Evolutionary conservation across 2,329 filamentous ascomycete genomes (phyloP), one percentile per base, ranked within the genome.

Genomic region (Meredithiella fracta): DNA sequence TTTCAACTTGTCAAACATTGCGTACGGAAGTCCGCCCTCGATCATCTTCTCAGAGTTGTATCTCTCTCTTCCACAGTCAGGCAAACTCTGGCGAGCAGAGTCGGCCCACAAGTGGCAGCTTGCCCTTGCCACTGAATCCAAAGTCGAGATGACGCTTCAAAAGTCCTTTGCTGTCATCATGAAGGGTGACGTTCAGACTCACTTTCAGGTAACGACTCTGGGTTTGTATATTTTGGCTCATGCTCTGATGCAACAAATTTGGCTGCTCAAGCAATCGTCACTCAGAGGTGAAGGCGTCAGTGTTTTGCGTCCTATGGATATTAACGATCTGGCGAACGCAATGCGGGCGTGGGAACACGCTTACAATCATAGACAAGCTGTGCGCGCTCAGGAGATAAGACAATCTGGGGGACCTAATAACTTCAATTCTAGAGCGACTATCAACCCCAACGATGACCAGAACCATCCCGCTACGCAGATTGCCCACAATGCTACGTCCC

Each of bases 221-320:
- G 83, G 82, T 0, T 83, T 83, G 62, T 86, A 87, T 60, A 76
- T 85, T 6, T 70, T 88, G 34, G 82, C 87, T 2, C 82, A 86
- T 62, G 82, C 82, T 2, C 65, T 88, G 23, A 75, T 86, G 9
- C 83, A 87, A 62, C 82, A 86, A 59, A 81, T 87, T 15, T 86
- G 82, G 64, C 71, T 86, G 38, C 66, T 85, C 22, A 83, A 83
- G 61, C 78, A 83, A 62, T 79, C 78, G 0, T 77, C 74, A 0
- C 73, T 80, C 51, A 71, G 72, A 1, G 66, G 70, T 1, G 75
- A 75, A 20, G 67, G 70, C 1, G 72, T 76, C 37, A 68, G 75
- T 26, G 74, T 72, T 0, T 63, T 80, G 59, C 73, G 74, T 49
- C 67, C 70, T 0, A 75, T 79, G 47, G 76, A 80, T 57, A 72